phyloP scores from a whole-genome alignment of 805 yeast genomes.

The Cyberlindnera galapagoensis region DNA sequence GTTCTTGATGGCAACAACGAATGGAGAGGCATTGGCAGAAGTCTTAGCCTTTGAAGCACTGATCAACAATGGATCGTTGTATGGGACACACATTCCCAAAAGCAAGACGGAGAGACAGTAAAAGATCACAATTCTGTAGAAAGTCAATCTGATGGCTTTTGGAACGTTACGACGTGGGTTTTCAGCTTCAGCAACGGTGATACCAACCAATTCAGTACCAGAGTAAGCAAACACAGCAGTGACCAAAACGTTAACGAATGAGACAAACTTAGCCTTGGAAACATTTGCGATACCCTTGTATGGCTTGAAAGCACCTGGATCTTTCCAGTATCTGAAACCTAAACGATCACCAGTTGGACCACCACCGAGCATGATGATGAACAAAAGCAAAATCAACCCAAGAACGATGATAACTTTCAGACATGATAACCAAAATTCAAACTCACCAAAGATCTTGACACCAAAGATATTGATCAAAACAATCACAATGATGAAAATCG shows the following conservation, averaged over 20 bases:
- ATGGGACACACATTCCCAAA: slow-evolving; percentile 64
- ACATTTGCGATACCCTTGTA: slow-evolving; percentile 38
- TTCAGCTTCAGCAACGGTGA: slow-evolving; percentile 68
- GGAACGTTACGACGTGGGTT: slow-evolving; percentile 67
- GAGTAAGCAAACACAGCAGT: slow-evolving; percentile 64
- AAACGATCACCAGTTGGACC: slow-evolving; percentile 68
- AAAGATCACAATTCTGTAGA: slow-evolving; percentile 61
- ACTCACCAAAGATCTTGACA: slow-evolving; percentile 50
- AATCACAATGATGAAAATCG: slow-evolving; percentile 34
- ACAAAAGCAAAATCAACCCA: slow-evolving; percentile 34
- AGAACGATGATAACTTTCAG: slow-evolving; percentile 45
- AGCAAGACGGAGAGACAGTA: slow-evolving; percentile 56
- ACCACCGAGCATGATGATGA: slow-evolving; percentile 70
- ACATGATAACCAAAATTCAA: slow-evolving; percentile 44
- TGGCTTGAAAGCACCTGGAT: slow-evolving; percentile 59
- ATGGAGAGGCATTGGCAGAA: slow-evolving; percentile 74
- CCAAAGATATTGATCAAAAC: slow-evolving; percentile 44
- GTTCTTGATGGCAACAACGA: slow-evolving; percentile 70
- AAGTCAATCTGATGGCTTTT: slow-evolving; percentile 61
- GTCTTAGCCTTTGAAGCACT: slow-evolving; percentile 42
- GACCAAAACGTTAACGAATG: slow-evolving; percentile 57
- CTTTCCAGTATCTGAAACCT: slow-evolving; percentile 65
- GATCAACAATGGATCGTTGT: slow-evolving; percentile 42
- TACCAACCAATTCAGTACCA: slow-evolving; percentile 66
- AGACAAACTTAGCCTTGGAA: slow-evolving; percentile 48